Percentiles rank a stretch among this genome's conserved stretches.
Evolutionary conservation across 202 grass and related monocot species (phyloP).

Genomic region (Carex arenaria): DNA sequence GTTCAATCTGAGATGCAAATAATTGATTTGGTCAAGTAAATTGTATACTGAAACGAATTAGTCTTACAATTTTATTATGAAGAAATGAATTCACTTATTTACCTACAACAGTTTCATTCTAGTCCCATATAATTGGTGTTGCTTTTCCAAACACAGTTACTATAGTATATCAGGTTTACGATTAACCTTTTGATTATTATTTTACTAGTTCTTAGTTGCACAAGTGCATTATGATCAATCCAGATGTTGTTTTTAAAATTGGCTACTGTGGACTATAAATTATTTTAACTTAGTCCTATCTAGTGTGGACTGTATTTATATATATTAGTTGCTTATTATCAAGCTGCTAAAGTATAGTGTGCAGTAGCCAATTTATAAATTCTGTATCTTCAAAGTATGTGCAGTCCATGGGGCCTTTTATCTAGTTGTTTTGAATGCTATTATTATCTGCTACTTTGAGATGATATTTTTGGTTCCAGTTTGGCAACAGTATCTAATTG

Average conservation of each 20-base stretch:
- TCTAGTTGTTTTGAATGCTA: not conserved
- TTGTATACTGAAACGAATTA: not conserved
- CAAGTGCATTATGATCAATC: not conserved
- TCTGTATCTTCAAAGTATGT: not conserved
- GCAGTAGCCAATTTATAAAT: too few species aligned
- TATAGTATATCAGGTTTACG: not conserved
- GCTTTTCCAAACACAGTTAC: not conserved
- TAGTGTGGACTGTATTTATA: not conserved
- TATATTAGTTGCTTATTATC: not conserved
- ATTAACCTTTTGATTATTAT: not conserved
- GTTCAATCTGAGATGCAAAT: not conserved
- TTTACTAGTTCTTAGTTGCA: not conserved
- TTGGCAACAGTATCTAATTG: not conserved
- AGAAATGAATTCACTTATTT: not conserved
- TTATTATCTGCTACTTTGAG: not conserved
- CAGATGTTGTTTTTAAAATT: not conserved
- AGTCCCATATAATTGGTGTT: constrained; percentile 4
- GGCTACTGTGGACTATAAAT: not conserved
- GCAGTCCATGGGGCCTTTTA: not conserved
- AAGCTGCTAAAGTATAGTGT: not conserved
- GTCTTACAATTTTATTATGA: not conserved
- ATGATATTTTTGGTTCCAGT: not conserved
- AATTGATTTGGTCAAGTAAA: not conserved
- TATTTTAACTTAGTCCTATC: not conserved
- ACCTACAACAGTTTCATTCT: not conserved